Conservation (phyloP, 805 yeast genomes). For the Candida silvicultrix region DNA sequence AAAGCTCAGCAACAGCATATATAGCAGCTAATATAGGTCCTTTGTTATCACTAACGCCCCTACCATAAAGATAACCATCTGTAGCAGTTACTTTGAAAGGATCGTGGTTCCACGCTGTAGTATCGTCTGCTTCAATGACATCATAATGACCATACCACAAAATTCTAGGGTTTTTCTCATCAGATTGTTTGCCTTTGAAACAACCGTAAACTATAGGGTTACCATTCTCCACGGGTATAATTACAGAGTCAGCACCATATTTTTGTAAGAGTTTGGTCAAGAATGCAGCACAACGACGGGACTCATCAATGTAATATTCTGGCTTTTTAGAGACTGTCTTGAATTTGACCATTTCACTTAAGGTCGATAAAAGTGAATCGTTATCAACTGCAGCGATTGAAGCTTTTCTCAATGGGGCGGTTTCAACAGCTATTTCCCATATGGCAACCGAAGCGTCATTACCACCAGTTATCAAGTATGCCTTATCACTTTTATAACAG, state of each 20-base stretch:
- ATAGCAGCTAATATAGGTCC: constrained; percentile 89
- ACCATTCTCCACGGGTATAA: constrained; percentile 69
- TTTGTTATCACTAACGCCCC: constrained; percentile 93
- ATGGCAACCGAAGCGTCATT: constrained; percentile 59
- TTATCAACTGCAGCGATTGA: constrained; percentile 33
- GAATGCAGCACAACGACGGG: constrained; percentile 80
- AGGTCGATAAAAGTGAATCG: constrained; percentile 57
- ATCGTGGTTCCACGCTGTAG: constrained; percentile 63
- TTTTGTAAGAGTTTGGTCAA: constrained; percentile 53
- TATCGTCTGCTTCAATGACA: constrained; percentile 72
- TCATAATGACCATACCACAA: constrained; percentile 97
- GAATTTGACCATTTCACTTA: constrained; percentile 57
- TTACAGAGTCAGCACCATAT: constrained; percentile 65
- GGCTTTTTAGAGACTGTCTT: constrained; percentile 76
- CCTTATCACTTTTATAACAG: constrained; percentile 31
- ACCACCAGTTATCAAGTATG: constrained; percentile 62
- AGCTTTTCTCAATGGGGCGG: constrained; percentile 7
- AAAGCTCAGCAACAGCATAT: constrained; percentile 75
- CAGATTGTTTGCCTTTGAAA: constrained; percentile 42
- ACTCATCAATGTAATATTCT: constrained; percentile 63
- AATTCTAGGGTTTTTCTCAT: constrained; percentile 35
- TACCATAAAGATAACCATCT: constrained; percentile 81
- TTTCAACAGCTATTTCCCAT: constrained; percentile 49
- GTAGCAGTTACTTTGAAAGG: constrained; percentile 73
- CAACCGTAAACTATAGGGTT: constrained; percentile 82